These are phyloP conservation scores for Aurinia saxatilis DNA, from an alignment of 345 rosid genomes.

Conservation along the genomic window DNA sequence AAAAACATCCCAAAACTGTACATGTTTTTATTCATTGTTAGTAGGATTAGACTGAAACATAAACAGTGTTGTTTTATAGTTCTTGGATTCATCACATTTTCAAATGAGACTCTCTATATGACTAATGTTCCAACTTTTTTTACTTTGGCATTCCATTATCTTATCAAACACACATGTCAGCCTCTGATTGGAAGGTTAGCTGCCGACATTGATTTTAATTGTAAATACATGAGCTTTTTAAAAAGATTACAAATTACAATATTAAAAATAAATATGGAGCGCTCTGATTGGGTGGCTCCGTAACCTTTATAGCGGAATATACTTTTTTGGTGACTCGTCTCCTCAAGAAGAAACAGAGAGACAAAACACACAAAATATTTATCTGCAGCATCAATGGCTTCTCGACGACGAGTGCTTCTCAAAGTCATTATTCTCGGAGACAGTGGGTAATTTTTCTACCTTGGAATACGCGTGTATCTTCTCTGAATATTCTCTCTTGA, in stretches of 20 bases:
- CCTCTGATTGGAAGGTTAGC: no score
- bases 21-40: constrained; percentile 12
- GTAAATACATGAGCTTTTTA: no score
- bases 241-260: no score
- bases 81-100: not conserved
- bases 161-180: not conserved
- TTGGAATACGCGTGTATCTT: not conserved
- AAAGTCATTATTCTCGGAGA: constrained; percentile 89
- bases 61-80: not conserved
- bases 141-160: not conserved
- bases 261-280: no score
- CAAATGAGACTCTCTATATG: not conserved
- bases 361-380: not conserved
- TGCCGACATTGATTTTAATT: no score
- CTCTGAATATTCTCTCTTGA: not conserved
- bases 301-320: not conserved
- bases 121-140: not conserved
- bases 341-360: not conserved
- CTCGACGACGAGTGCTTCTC: constrained; percentile 72
- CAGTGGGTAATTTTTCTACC: constrained; percentile 48
- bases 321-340: not conserved
- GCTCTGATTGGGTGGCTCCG: constrained; percentile 5
- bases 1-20: constrained; percentile 8
- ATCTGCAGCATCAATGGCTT: constrained; percentile 42
- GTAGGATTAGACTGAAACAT: not conserved